Base-by-base conservation (phyloP, 1,139 yeast species). In the Nakaseomyces delphensis region DNA sequence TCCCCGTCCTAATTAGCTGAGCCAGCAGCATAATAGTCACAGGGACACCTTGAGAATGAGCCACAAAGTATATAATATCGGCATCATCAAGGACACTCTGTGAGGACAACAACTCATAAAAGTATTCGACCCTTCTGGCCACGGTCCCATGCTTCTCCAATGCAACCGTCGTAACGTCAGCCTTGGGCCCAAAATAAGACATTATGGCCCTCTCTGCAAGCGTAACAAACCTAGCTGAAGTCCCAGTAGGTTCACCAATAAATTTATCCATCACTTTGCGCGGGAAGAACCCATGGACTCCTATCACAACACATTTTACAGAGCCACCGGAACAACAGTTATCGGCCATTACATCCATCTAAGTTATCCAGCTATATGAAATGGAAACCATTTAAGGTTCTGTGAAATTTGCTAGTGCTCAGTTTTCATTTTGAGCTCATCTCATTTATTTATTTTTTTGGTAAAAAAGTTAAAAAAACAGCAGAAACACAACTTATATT, bases 11-110 rank as follows among this genome's bases (percentile, higher is more conserved):
- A n/a, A 39, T 15, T 8, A 32, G 36, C 23, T 39, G 31, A 4
- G 31, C 24, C 24, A 39, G 24, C 18, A 39, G 32, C 16, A 24
- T 18, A 5, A 39, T 21, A n/a, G 32, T 10, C n/a, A 32, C 38
- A n/a, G 28, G 27, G 18, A 31, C 25, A 14, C 33, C 41, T 19
- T 39, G 38, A 4, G 41, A 39, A 13, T 39, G 27, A 9, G 38
- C 6, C n/a, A 32, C 38, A 13, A 32, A 18, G 19, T 32, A 32
- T n/a, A 39, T n/a, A 7, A 31, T 8, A 18, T 31, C 37, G 5
- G 31, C 37, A 24, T 16, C 25, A 13, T 11, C 16, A 1, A 39
- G 11, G 5, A 6, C 27, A 16, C 2, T 18, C 6, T 18, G 25
- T 6, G 33, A 19, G 5, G 13, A 4, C 18, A 39, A 9, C 14